Evolutionary conservation across 306 rosid species (phyloP), one percentile per base, ranked within the genome.

Genomic region (Quercus robur): DNA sequence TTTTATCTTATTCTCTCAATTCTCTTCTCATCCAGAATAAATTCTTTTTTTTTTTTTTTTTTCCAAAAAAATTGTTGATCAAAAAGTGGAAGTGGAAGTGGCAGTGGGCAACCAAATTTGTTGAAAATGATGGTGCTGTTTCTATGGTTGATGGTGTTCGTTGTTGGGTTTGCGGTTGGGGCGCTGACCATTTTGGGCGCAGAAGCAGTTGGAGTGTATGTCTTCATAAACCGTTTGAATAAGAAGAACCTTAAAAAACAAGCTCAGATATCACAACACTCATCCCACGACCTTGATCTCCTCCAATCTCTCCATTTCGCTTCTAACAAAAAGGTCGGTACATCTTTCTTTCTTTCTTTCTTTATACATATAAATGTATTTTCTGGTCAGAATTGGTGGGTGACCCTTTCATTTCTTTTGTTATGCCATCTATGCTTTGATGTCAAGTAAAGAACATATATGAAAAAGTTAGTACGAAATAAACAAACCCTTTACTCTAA

Each of bases 151-250:
- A 73, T 62, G 7, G 84, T 82, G 86, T 75, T 91, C 75, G 31
- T 90, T 15, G 6, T 91, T 20, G 99, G 98, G 25, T 91, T 95
- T 77, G 33, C 80, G 56, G 83, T 90, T 74, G 99, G 99, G 76
- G 94, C 80, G 21, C 75, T 81, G 79, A 87, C 77, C 30, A 83
- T 93, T 80, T 38, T 90, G 56, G 96, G 85, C 18, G 83, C 81
- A 8, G 88, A 93, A 88, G 94, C 89, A 26, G 14, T 87, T 21
- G 88, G 85, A 8, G 21, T 85, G 17, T 80, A 71, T 13, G 51
- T 88, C 75, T 26, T 93, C 78, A 14, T 95, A 21, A 84, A 84
- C 38, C 84, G 94, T 81, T 83, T 95, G 84, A 82, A 70, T 62
- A 55, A 46, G 55, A 90, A 74, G 84, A 63, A 69, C 75, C 52